Evolutionary conservation across 768 basidiomycete genomes (phyloP).

Genomic region (Mrakia hoshinonis): DNA sequence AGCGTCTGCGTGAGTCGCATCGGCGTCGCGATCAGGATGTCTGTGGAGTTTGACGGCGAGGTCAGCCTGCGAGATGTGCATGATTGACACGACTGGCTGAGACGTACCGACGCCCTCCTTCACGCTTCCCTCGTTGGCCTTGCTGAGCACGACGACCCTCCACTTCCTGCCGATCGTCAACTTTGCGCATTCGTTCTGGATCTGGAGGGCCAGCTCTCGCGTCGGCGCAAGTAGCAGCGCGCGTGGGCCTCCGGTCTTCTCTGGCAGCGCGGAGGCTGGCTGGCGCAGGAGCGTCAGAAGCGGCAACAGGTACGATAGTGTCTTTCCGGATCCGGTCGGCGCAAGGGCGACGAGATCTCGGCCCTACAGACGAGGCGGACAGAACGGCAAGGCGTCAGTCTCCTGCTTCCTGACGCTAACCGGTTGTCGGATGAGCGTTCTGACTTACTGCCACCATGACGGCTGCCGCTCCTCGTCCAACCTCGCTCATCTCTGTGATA

Average conservation of each 20-base stretch:
- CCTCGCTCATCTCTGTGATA: constrained; percentile 63
- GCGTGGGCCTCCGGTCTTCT: constrained; percentile 38
- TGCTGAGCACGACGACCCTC: constrained; percentile 73
- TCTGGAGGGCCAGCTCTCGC: constrained; percentile 90
- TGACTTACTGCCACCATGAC: constrained; percentile 63
- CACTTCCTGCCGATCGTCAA: constrained; percentile 72
- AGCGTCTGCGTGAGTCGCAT: constrained; percentile 75
- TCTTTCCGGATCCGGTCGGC: constrained; percentile 96
- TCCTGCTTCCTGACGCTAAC: no score
- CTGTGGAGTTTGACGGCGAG: constrained; percentile 42
- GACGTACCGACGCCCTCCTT: constrained; percentile 27
- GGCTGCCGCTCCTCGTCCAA: constrained; percentile 71
- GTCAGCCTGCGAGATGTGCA: background rate
- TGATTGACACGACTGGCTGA: background rate
- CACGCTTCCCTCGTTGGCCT: constrained; percentile 76
- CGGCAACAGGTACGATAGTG: constrained; percentile 81
- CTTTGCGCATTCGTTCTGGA: constrained; percentile 79
- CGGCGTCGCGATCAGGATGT: constrained; percentile 87
- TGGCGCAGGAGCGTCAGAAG: constrained; percentile 48
- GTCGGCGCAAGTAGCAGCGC: constrained; percentile 84
- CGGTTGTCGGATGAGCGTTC: background rate
- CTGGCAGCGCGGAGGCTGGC: constrained; percentile 36
- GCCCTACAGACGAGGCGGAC: constrained; percentile 29
- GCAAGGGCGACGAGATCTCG: constrained; percentile 89
- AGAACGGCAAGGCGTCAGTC: constrained; percentile 34